Evolutionary conservation across 1,284 basidiomycete species (phyloP), one percentile per base, ranked within the genome.

Genomic region (Leucoagaricus sp.): DNA sequence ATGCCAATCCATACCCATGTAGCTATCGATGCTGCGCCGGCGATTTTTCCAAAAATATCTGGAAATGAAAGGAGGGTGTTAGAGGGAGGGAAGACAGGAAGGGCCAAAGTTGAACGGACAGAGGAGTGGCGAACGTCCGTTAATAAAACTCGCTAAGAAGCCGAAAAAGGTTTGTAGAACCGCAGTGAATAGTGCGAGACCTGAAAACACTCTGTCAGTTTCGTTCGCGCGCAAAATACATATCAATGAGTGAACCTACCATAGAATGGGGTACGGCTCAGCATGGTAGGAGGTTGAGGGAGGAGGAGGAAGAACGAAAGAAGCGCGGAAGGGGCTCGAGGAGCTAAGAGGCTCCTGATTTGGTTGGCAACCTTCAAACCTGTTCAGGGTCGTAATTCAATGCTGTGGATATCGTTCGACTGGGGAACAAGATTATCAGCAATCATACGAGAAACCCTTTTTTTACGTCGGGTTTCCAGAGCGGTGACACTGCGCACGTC

Each of bases 1-100:
- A 70, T 58, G 0, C 61, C 62, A 41, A 69, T 62, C 68, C 69
- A 69, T n/a, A 69, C 55, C 67, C 69, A 69, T 17, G 68, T 69
- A 29, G 57, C 60, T 12, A 69, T 59, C 8, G 69, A 66, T n/a
- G 66, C 34, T 3, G 58, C 61, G 9, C 65, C 65, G 19, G 67
- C 67, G 8, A 68, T 58, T 53, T 65, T 67, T 9, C 64, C 67
- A 53, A 68, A 69, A 31, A 68, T 57, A 28, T 63, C 68, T 63
- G 52, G 31, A 28, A 33, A 15, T 6, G 13, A 8, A 31, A 28
- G 42, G 50, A 9, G n/a, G n/a, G 44, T 28, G 44, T 49, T 19
- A 53, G 57, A 36, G 34, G 31, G 25, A 33, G 21, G 31, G 38
- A 5, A 45, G 29, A 41, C 9, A 5, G 13, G 23, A 13, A 10